Percentiles rank a stretch among this genome's conserved stretches.
phyloP scores from a whole-genome alignment of 2,329 filamentous ascomycete species.

The Cladophialophora psammophila region DNA sequence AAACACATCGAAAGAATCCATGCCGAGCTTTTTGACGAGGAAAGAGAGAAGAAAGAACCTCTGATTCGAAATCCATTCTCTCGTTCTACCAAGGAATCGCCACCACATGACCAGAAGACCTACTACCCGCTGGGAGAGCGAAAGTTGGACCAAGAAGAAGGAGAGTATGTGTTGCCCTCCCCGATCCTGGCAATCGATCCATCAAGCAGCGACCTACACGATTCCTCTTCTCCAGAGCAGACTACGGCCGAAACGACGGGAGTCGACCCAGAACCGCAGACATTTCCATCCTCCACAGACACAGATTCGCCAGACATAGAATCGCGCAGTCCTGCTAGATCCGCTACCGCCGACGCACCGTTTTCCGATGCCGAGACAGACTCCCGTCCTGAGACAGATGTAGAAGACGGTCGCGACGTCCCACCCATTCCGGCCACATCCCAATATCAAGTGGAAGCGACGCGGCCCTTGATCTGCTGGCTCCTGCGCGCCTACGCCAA shows the following conservation, averaged over 20 bases:
- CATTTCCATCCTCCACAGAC: background rate
- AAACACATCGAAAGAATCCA: slow-evolving; percentile 40
- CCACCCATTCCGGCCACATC: slow-evolving; percentile 20
- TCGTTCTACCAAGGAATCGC: slow-evolving; percentile 4
- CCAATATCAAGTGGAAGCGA: slow-evolving; percentile 33
- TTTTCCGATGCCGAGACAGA: background rate
- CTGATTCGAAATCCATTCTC: slow-evolving; percentile 13
- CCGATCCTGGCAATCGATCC: slow-evolving; percentile 34
- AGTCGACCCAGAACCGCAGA: background rate
- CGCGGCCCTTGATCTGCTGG: slow-evolving; percentile 38
- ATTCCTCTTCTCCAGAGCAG: background rate
- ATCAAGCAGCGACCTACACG: slow-evolving; percentile 13
- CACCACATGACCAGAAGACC: slow-evolving; percentile 28
- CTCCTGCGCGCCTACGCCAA: slow-evolving; percentile 38
- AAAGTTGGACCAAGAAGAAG: slow-evolving; percentile 39
- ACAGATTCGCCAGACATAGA: background rate
- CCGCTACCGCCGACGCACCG: background rate
- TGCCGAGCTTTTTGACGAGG: slow-evolving; percentile 39
- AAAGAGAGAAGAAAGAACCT: slow-evolving; percentile 22
- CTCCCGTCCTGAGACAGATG: slow-evolving; percentile 4
- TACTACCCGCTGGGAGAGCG: slow-evolving; percentile 39
- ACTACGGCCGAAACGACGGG: background rate
- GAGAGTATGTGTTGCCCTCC: slow-evolving; percentile 40
- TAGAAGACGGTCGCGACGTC: slow-evolving; percentile 15
- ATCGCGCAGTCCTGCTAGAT: background rate